phyloP scores from a whole-genome alignment of 192 early-diverging fungal genomes.

The Mortierella claussenii region DNA sequence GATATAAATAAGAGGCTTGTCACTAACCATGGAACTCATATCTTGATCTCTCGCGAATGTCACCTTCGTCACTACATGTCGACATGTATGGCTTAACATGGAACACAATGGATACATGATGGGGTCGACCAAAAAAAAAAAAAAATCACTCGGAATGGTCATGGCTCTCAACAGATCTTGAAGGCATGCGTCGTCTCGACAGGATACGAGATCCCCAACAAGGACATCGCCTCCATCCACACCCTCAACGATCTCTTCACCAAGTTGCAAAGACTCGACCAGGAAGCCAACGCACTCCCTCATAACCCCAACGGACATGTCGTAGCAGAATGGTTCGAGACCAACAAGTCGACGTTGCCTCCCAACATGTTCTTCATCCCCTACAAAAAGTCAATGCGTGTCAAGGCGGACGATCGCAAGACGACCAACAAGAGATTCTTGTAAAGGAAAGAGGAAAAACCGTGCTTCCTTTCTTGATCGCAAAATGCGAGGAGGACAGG shows the following conservation, averaged over 20 bases:
- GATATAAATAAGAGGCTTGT: too few species aligned
- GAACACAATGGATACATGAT: too few species aligned
- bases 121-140: too few species aligned
- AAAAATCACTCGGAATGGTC: background rate
- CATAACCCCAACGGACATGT: conserved; percentile 51
- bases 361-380: conserved; percentile 56
- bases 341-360: conserved; percentile 46
- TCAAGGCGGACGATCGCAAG: conserved; percentile 49
- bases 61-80: too few species aligned
- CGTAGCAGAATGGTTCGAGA: conserved; percentile 54
- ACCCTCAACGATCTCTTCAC: conserved; percentile 33
- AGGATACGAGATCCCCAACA: conserved; percentile 46
- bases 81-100: too few species aligned
- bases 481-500: too few species aligned
- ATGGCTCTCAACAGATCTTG: conserved; percentile 22
- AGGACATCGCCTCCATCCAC: conserved; percentile 36
- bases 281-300: conserved; percentile 1
- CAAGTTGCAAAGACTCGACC: conserved; percentile 11
- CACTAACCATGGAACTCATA: too few species aligned
- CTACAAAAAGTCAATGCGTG: conserved; percentile 48
- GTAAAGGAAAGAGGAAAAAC: conserved; percentile 9
- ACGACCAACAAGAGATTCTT: conserved; percentile 48
- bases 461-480: background rate
- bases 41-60: background rate
- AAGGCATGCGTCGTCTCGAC: conserved; percentile 43